Percentiles rank a stretch among this genome's conserved stretches.
Evolutionary conservation across 768 basidiomycete genomes (phyloP).

Genomic region (Lyophyllum semitale): DNA sequence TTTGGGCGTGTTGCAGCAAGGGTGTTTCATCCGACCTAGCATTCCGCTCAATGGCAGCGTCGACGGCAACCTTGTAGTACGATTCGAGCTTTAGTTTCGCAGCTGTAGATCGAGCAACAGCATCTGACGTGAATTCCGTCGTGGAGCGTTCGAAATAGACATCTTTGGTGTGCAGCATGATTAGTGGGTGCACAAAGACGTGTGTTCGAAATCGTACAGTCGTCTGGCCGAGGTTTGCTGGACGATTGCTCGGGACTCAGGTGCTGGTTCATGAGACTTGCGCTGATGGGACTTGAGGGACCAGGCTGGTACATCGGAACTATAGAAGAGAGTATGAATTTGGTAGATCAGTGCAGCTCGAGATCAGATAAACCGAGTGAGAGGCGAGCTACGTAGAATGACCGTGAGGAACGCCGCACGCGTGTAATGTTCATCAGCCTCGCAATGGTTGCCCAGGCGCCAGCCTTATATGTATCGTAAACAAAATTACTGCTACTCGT

Average conservation of each 20-base stretch:
- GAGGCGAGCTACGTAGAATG: constrained; percentile 10
- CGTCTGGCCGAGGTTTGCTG: constrained; percentile 43
- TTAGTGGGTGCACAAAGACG: constrained; percentile 4
- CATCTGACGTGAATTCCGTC: constrained; percentile 79
- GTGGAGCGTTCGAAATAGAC: constrained; percentile 95
- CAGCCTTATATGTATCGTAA: neutral
- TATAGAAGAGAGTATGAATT: constrained; percentile 14
- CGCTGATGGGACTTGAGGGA: constrained; percentile 34
- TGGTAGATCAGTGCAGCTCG: constrained; percentile 16
- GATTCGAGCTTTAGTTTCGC: constrained; percentile 97
- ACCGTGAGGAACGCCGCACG: constrained; percentile 14
- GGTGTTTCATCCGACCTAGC: constrained; percentile 62
- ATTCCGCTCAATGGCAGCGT: constrained; percentile 94
- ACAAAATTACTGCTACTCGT: constrained; percentile 3
- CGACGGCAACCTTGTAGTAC: constrained; percentile 97
- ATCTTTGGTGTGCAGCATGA: constrained; percentile 50
- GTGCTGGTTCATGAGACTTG: constrained; percentile 29
- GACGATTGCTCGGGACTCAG: constrained; percentile 36
- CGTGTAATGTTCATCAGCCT: constrained; percentile 27
- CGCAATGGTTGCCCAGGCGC: constrained; percentile 32
- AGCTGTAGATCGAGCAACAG: constrained; percentile 86
- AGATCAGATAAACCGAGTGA: constrained; percentile 6
- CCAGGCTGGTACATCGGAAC: constrained; percentile 40
- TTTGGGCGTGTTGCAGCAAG: neutral
- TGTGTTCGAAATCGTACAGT: constrained; percentile 34